Evolutionary conservation across 108 stramenopile genomes (phyloP).

Genomic region (Fistulifera pelliculosa): DNA sequence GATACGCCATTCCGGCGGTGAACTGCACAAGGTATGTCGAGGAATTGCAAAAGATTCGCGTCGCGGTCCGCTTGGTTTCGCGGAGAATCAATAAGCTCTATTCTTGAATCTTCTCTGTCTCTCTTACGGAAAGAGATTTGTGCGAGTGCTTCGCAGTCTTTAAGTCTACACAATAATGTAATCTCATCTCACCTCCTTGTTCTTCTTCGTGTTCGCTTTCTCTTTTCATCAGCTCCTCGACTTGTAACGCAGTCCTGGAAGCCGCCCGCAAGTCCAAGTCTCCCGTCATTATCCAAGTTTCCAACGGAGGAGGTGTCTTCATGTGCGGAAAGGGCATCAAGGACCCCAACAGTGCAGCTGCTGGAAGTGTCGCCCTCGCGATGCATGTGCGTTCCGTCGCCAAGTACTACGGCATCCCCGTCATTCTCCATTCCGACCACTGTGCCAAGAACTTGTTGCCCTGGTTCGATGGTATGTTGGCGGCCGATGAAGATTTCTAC

Average conservation of each 20-base stretch:
- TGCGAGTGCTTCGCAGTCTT: no score
- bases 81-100: no score
- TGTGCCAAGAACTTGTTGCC: constrained; percentile 88
- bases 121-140: no score
- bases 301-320: constrained; percentile 87
- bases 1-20: constrained; percentile 90
- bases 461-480: constrained; percentile 94
- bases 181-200: not conserved
- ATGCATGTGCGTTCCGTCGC: constrained; percentile 93
- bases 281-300: constrained; percentile 90
- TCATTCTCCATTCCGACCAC: constrained; percentile 95
- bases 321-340: constrained; percentile 87
- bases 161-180: no score
- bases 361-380: constrained; percentile 89
- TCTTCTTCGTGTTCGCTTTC: constrained; percentile 4
- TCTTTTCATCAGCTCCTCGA: constrained; percentile 67
- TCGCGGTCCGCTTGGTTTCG: no score
- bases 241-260: constrained; percentile 85
- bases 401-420: constrained; percentile 93
- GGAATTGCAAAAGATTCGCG: no score
- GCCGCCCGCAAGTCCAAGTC: constrained; percentile 81
- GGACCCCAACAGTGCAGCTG: constrained; percentile 69
- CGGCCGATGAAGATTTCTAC: constrained; percentile 89
- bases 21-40: constrained; percentile 88
- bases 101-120: no score